These are phyloP conservation scores for Mallotus japonicus DNA, from an alignment of 441 rosid genomes.

Conservation along the genomic window DNA sequence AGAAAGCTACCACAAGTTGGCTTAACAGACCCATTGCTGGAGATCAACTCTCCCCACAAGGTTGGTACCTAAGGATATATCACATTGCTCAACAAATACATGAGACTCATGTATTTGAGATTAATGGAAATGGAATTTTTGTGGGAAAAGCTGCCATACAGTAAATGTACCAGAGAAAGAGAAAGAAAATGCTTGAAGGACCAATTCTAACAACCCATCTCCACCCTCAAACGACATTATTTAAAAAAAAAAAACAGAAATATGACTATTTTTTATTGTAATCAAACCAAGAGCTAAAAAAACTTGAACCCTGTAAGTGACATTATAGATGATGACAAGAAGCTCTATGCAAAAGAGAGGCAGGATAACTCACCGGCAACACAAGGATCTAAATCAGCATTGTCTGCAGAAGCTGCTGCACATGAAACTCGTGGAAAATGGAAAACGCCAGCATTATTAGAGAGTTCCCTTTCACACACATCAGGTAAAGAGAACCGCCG, in stretches of 20 bases:
- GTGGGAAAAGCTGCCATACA: background rate
- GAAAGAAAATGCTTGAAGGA: slow-evolving; percentile 2
- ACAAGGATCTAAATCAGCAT: slow-evolving; percentile 81
- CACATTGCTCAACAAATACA: slow-evolving; percentile 1
- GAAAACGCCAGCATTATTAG: slow-evolving; percentile 59
- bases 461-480: slow-evolving; percentile 54
- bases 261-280: background rate
- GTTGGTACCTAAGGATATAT: slow-evolving; percentile 7
- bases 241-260: background rate
- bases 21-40: background rate
- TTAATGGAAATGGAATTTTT: background rate
- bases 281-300: background rate
- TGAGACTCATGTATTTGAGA: background rate
- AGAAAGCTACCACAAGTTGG: background rate
- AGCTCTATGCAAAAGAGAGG: background rate
- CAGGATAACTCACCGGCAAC: slow-evolving; percentile 57
- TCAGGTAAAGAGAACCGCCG: slow-evolving; percentile 69
- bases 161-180: background rate
- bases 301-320: background rate
- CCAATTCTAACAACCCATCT: background rate
- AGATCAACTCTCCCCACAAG: slow-evolving; percentile 2
- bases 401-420: slow-evolving; percentile 91
- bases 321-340: slow-evolving; percentile 8
- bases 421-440: slow-evolving; percentile 87
- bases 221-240: background rate